These are phyloP conservation scores for Juglanconis sp. DNA, from an alignment of 2,329 filamentous ascomycete species.

Conservation along the genomic window DNA sequence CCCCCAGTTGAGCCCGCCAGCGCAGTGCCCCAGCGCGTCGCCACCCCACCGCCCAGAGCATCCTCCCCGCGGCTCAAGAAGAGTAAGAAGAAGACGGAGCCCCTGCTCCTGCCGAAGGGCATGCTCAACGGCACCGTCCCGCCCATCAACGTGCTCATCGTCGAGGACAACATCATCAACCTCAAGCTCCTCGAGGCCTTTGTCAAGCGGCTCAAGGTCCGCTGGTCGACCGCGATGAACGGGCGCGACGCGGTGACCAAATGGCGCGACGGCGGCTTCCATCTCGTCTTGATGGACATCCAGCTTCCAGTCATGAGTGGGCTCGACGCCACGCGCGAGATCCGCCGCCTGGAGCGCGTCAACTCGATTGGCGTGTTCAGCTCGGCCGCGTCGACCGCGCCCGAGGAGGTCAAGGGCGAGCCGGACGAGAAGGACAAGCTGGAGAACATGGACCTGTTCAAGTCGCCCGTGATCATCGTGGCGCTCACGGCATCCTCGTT, in stretches of 20 bases:
- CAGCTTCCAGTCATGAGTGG: conserved; percentile 96
- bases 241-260: conserved; percentile 89
- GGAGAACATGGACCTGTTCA: conserved; percentile 70
- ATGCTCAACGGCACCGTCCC: conserved; percentile 80
- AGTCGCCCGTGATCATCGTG: conserved; percentile 96
- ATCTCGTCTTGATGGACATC: conserved; percentile 97
- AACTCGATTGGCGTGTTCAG: conserved; percentile 92
- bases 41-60: conserved; percentile 49
- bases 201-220: conserved; percentile 90
- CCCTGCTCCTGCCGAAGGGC: conserved; percentile 52
- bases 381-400: conserved; percentile 53
- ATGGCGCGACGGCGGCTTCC: conserved; percentile 89
- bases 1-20: conserved; percentile 40
- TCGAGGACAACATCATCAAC: conserved; percentile 99
- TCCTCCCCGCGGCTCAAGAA: conserved; percentile 50
- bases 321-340: conserved; percentile 91
- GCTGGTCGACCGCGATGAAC: conserved; percentile 97
- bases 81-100: conserved; percentile 48
- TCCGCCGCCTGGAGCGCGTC: conserved; percentile 80
- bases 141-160: conserved; percentile 94
- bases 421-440: conserved; percentile 66
- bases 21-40: conserved; percentile 45
- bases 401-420: conserved; percentile 43
- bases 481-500: conserved; percentile 91
- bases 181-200: conserved; percentile 89